Conservation (phyloP, 2,329 filamentous ascomycete genomes). For the Knufia petricola region DNA sequence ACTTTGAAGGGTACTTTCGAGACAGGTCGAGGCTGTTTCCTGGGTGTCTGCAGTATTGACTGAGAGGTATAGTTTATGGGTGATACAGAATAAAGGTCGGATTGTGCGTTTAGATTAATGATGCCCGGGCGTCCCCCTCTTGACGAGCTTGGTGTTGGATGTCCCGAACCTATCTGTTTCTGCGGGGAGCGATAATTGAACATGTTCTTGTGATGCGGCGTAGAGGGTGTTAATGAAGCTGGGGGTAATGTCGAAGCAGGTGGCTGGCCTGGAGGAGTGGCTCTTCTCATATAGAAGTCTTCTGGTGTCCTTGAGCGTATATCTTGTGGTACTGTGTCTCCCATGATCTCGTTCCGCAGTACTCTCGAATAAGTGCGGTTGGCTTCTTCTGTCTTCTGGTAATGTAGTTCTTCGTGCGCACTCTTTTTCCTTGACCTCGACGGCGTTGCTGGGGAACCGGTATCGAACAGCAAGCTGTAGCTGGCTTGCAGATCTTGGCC, state of each 20-base stretch:
- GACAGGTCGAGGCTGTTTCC: slow-evolving; percentile 78
- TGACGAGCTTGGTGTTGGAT: slow-evolving; percentile 78
- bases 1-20: slow-evolving; percentile 98
- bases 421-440: slow-evolving; percentile 75
- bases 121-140: slow-evolving; percentile 58
- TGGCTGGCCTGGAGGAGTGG: slow-evolving; percentile 66
- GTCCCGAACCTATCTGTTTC: slow-evolving; percentile 61
- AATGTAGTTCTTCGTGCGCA: slow-evolving; percentile 83
- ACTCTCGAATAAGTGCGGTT: slow-evolving; percentile 86
- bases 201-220: slow-evolving; percentile 82
- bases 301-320: slow-evolving; percentile 30
- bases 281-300: slow-evolving; percentile 49
- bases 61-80: slow-evolving; percentile 90
- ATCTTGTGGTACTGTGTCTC: slow-evolving; percentile 77
- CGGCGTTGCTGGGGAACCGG: slow-evolving; percentile 84
- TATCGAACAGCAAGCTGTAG: slow-evolving; percentile 83
- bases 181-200: slow-evolving; percentile 78
- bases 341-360: slow-evolving; percentile 84
- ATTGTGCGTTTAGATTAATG: slow-evolving; percentile 80
- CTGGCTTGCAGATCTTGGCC: slow-evolving; percentile 90
- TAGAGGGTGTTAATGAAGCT: slow-evolving; percentile 73
- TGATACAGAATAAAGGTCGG: slow-evolving; percentile 91
- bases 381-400: slow-evolving; percentile 84
- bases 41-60: slow-evolving; percentile 80
- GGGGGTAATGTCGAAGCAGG: slow-evolving; percentile 56